Evolutionary conservation across 805 yeast species (phyloP).

Genomic region (Yamadazyma philogaea): DNA sequence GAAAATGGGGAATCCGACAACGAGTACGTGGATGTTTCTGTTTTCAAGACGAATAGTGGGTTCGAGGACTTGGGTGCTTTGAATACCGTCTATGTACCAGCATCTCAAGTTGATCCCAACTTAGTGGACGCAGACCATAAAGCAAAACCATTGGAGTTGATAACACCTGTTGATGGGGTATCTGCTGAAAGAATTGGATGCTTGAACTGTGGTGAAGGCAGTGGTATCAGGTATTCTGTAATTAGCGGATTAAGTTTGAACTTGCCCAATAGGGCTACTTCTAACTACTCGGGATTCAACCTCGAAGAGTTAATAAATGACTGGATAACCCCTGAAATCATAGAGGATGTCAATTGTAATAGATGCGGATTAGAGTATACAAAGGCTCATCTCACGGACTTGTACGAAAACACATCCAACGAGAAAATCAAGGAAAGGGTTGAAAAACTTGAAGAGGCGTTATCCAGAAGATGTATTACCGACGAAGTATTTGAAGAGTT

Average conservation of each 20-base stretch:
- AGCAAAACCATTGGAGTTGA: conserved; percentile 51
- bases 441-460: conserved; percentile 40
- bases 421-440: conserved; percentile 29
- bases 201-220: conserved; percentile 85
- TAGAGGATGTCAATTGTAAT: conserved; percentile 92
- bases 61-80: conserved; percentile 51
- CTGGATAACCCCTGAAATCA: conserved; percentile 78
- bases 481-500: conserved; percentile 75
- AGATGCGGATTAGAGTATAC: conserved; percentile 78
- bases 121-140: conserved; percentile 41
- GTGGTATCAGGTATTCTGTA: conserved; percentile 83
- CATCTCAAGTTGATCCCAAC: conserved; percentile 74
- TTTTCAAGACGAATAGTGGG: conserved; percentile 29
- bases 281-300: conserved; percentile 30
- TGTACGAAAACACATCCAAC: conserved; percentile 47
- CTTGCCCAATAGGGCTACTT: conserved; percentile 45
- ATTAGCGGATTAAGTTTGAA: conserved; percentile 71
- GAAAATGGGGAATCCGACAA: conserved; percentile 10
- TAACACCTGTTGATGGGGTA: conserved; percentile 91
- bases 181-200: conserved; percentile 90
- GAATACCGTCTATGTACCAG: conserved; percentile 69
- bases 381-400: conserved; percentile 43
- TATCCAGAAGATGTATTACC: conserved; percentile 64
- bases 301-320: conserved; percentile 55
- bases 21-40: conserved; percentile 21